A percentile compares a stretch with the other conserved stretches of the same genome.
phyloP scores from a whole-genome alignment of 108 stramenopile species.

The Pseudonitzschia multiseries region DNA sequence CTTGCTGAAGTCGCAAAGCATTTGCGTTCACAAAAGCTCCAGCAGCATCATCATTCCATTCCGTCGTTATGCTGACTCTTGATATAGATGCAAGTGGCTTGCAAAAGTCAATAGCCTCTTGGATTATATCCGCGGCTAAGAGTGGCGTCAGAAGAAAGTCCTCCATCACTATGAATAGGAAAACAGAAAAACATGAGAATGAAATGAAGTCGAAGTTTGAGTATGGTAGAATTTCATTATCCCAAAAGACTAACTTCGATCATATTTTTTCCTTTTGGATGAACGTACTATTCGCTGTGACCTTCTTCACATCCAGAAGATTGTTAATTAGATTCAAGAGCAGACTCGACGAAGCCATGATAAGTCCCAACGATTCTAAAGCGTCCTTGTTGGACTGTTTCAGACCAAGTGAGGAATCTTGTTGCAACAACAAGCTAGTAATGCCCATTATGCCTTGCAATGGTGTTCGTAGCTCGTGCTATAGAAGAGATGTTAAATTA shows the following conservation, averaged over 20 bases:
- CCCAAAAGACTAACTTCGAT: not conserved
- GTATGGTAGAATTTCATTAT: not conserved
- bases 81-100: constrained; percentile 13
- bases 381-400: not conserved
- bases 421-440: constrained; percentile 16
- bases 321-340: constrained; percentile 27
- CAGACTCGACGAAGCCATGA: constrained; percentile 17
- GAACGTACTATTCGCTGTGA: constrained; percentile 2
- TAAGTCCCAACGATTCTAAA: not conserved
- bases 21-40: not conserved
- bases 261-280: not conserved
- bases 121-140: not conserved
- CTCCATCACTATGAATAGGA: constrained; percentile 1
- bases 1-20: constrained; percentile 41
- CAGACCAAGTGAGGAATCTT: not conserved
- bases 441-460: constrained; percentile 26
- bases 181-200: not conserved
- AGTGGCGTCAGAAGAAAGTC: constrained; percentile 14
- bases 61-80: not conserved
- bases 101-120: constrained; percentile 15
- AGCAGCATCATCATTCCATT: not conserved
- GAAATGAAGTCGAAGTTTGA: not conserved
- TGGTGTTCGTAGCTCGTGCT: constrained; percentile 24
- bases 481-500: not conserved
- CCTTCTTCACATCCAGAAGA: constrained; percentile 3